Evolutionary conservation across 805 yeast genomes (phyloP), one percentile per base, ranked within the genome.

Genomic region (Candida arabinofermentans): DNA sequence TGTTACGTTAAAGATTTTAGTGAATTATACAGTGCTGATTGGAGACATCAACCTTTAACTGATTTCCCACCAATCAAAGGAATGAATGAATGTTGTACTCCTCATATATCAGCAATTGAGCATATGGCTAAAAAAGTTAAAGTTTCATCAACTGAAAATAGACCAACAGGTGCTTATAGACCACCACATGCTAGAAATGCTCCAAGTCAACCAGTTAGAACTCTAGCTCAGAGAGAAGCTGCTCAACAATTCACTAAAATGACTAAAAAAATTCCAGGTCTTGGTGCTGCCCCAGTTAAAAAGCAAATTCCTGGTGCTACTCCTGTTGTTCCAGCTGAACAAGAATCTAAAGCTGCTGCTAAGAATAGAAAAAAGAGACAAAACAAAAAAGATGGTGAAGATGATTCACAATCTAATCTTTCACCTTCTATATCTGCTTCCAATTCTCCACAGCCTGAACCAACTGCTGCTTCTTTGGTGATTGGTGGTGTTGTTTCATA

Each of bases 161-260:
- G 82, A 59, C 82, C 90, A 40, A 74, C 78, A 24, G 96, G 96
- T 40, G 98, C 97, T 32, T 93, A 93, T 63, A 79, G 95, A 62
- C 99, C 99, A 19, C 99, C 99, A 2, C 96, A 89, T 64, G 96
- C 97, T 9, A 59, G 66, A 62, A 71, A 63, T 37, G 58, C 61
- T 16, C 62, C 67, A 16, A 60, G 65, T 5, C 62, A 61, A 37
- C 54, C 69, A 10, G 61, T 72, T 30, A 72, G 79, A 42, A 68
- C 85, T 5, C 65, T 80, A 50, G 78, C 79, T 49, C 82, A 81
- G 58, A 72, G 71, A 61, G 86, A 80, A 61, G 65, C 66, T 38
- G 58, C 53, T 23, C 52, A 57, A 37, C 50, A 50, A 34, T 43
- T 44, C 38, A 23, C 57, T 24, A 48, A 39, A 24, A 49, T 58